These are phyloP conservation scores for Aspergillus bridgeri DNA, from an alignment of 495 filamentous ascomycete genomes.

Conservation along the genomic window DNA sequence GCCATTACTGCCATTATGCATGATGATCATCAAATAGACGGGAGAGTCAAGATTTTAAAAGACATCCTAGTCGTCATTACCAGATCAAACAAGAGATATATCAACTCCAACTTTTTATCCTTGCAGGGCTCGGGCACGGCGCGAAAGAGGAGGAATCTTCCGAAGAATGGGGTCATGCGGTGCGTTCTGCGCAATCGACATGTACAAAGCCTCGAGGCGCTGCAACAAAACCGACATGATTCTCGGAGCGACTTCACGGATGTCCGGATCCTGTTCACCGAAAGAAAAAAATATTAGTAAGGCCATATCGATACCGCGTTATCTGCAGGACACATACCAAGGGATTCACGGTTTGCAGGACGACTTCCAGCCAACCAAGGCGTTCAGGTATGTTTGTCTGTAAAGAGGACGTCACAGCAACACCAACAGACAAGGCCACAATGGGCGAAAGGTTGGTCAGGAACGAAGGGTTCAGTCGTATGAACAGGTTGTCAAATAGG, in stretches of 20 bases:
- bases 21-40: neutral
- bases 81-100: neutral
- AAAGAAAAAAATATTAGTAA: neutral
- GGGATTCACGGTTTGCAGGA: conserved; percentile 55
- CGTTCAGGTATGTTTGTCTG: conserved; percentile 62
- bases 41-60: neutral
- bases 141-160: conserved; percentile 54
- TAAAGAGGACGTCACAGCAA: conserved; percentile 71
- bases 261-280: conserved; percentile 62
- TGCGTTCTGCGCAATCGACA: conserved; percentile 57
- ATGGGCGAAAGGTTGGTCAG: conserved; percentile 66
- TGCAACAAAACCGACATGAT: conserved; percentile 72
- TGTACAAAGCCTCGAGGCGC: conserved; percentile 68
- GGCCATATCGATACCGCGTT: neutral
- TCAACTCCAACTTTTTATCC: conserved; percentile 11
- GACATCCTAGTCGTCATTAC: neutral
- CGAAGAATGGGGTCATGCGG: conserved; percentile 62
- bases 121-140: conserved; percentile 52
- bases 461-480: conserved; percentile 67
- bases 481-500: conserved; percentile 79
- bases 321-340: conserved; percentile 32
- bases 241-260: conserved; percentile 57
- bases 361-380: conserved; percentile 72
- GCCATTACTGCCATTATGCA: conserved; percentile 8
- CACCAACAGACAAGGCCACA: conserved; percentile 76